Percentiles rank a stretch among this genome's conserved stretches.
These are phyloP conservation scores for Nakazawaea laoshanensis DNA, from an alignment of 805 yeast species.

Conservation along the genomic window DNA sequence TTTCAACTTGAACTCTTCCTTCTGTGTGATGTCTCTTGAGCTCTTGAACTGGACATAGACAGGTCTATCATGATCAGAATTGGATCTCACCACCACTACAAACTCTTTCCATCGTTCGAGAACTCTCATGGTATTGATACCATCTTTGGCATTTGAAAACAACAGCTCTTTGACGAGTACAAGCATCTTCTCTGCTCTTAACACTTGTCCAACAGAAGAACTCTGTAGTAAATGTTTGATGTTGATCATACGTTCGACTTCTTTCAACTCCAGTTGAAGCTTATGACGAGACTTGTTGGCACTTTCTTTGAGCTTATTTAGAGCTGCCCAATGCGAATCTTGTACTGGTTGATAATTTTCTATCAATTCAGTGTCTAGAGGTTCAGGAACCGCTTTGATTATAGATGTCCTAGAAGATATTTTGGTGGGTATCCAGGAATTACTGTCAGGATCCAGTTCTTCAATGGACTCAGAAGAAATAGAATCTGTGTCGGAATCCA, in stretches of 20 bases:
- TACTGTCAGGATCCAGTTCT: no score
- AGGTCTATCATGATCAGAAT: conserved; percentile 43
- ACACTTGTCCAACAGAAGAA: conserved; percentile 49
- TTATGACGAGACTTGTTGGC: conserved; percentile 17
- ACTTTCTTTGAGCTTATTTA: conserved; percentile 16
- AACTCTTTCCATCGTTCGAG: conserved; percentile 77
- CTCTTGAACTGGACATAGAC: conserved; percentile 57
- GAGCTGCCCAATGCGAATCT: conserved; percentile 13
- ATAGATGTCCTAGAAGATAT: background rate
- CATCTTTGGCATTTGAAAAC: conserved; percentile 39
- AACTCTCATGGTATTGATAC: conserved; percentile 45
- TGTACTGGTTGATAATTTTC: conserved; percentile 12
- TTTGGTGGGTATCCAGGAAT: no score
- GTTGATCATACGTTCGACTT: conserved; percentile 15
- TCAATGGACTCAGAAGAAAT: no score
- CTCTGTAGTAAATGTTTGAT: conserved; percentile 21
- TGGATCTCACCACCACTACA: conserved; percentile 60
- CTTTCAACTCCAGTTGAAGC: conserved; percentile 11
- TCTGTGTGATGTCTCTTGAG: conserved; percentile 24
- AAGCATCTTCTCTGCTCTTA: conserved; percentile 61
- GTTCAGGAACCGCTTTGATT: conserved; percentile 8
- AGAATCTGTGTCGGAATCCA: no score
- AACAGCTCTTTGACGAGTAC: conserved; percentile 41
- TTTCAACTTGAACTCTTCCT: conserved; percentile 2
- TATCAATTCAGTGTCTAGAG: conserved; percentile 1